Evolutionary conservation across 1,284 basidiomycete species (phyloP).

Genomic region (Meira nashicola): DNA sequence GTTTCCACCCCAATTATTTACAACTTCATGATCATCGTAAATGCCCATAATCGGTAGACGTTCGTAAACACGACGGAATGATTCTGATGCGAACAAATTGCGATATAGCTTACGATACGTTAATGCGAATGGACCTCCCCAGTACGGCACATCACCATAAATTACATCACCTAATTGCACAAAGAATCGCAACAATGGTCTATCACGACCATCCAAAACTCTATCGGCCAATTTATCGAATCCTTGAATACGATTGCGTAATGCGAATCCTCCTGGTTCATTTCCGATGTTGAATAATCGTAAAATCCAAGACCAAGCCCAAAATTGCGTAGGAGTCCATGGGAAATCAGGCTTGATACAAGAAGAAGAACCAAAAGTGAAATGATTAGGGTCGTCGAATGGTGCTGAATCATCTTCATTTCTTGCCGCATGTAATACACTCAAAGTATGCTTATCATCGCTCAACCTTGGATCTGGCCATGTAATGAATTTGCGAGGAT

Average conservation of each 20-base stretch:
- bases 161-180: slow-evolving; percentile 60
- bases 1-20: slow-evolving; percentile 47
- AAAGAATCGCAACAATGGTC: slow-evolving; percentile 52
- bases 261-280: slow-evolving; percentile 34
- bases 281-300: slow-evolving; percentile 27
- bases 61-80: slow-evolving; percentile 46
- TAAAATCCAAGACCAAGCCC: slow-evolving; percentile 22
- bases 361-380: slow-evolving; percentile 45
- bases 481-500: slow-evolving; percentile 56
- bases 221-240: slow-evolving; percentile 63
- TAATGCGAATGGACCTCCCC: slow-evolving; percentile 29
- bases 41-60: slow-evolving; percentile 47
- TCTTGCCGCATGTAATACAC: not conserved
- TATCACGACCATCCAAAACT: slow-evolving; percentile 23
- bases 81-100: slow-evolving; percentile 46
- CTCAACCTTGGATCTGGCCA: slow-evolving; percentile 55
- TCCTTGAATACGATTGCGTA: slow-evolving; percentile 60
- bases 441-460: slow-evolving; percentile 12
- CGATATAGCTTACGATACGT: slow-evolving; percentile 49
- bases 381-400: slow-evolving; percentile 49
- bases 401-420: slow-evolving; percentile 26
- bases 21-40: slow-evolving; percentile 50
- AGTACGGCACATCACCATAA: slow-evolving; percentile 67
- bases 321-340: slow-evolving; percentile 49
- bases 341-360: slow-evolving; percentile 53